A percentile compares a stretch with the other conserved stretches of the same genome.
phyloP scores from a whole-genome alignment of 345 rosid species.

The Populus alba region DNA sequence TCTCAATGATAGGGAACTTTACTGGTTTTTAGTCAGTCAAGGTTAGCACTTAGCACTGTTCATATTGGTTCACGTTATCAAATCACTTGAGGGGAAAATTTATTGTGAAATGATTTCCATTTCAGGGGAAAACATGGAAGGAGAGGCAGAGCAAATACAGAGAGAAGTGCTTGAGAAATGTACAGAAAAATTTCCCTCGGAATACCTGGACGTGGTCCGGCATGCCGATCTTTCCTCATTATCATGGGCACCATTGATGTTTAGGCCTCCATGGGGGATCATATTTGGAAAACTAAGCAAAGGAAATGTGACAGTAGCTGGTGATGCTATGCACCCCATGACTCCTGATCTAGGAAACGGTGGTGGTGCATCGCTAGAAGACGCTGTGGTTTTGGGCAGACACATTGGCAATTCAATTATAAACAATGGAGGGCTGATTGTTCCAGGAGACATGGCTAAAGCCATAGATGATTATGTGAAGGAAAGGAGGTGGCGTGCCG shows the following conservation, averaged over 20 bases:
- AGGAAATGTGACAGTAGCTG: slow-evolving; percentile 38
- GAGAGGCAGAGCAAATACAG: background rate
- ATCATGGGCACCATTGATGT: slow-evolving; percentile 31
- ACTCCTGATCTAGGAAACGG: slow-evolving; percentile 50
- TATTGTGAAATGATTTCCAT: background rate
- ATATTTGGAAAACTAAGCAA: slow-evolving; percentile 30
- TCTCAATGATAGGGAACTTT: slow-evolving; percentile 32
- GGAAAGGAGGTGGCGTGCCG: slow-evolving; percentile 39
- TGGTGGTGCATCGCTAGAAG: slow-evolving; percentile 43
- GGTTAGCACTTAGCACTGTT: slow-evolving; percentile 10
- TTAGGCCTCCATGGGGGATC: slow-evolving; percentile 42
- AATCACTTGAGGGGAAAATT: background rate
- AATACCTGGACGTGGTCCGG: slow-evolving; percentile 20
- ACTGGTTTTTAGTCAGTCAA: slow-evolving; percentile 22
- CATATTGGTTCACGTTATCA: background rate
- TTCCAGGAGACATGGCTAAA: slow-evolving; percentile 1
- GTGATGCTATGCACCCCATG: slow-evolving; percentile 60
- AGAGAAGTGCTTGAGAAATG: slow-evolving; percentile 8
- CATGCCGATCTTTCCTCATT: slow-evolving; percentile 28
- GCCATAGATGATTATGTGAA: slow-evolving; percentile 24
- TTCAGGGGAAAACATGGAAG: slow-evolving; percentile 17
- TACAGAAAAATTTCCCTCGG: slow-evolving; percentile 24
- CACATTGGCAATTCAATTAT: slow-evolving; percentile 29
- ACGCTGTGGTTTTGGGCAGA: slow-evolving; percentile 38
- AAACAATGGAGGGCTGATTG: slow-evolving; percentile 1